Evolutionary conservation across 805 yeast species (phyloP).

Genomic region (Kuraishia capsulata): DNA sequence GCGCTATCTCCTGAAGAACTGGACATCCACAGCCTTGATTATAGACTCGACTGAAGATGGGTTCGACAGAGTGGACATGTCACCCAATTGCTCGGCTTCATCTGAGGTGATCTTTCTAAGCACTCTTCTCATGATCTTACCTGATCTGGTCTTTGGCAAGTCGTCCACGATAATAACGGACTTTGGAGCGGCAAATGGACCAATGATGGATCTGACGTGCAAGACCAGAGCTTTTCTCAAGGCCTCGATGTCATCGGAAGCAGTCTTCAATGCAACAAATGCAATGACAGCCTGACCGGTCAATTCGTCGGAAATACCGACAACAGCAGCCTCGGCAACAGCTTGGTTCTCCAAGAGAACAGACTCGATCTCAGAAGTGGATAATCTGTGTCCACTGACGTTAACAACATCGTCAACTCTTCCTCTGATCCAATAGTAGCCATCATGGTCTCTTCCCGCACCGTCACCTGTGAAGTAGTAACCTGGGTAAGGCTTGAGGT

Average conservation of each 20-base stretch:
- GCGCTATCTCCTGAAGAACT: slow-evolving; percentile 24
- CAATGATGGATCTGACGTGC: slow-evolving; percentile 87
- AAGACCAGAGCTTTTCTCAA: slow-evolving; percentile 68
- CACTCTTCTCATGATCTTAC: slow-evolving; percentile 97
- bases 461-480: slow-evolving; percentile 97
- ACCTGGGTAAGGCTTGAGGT: slow-evolving; percentile 87
- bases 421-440: slow-evolving; percentile 96
- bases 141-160: slow-evolving; percentile 96
- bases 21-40: slow-evolving; percentile 53
- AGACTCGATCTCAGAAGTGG: slow-evolving; percentile 98
- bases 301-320: slow-evolving; percentile 88
- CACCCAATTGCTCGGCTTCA: slow-evolving; percentile 91
- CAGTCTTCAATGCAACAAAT: slow-evolving; percentile 70
- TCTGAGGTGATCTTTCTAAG: slow-evolving; percentile 87
- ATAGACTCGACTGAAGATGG: slow-evolving; percentile 76
- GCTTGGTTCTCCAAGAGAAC: slow-evolving; percentile 70
- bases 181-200: slow-evolving; percentile 95
- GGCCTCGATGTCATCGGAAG: slow-evolving; percentile 38
- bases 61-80: slow-evolving; percentile 79
- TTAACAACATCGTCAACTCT: slow-evolving; percentile 98
- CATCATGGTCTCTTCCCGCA: slow-evolving; percentile 95
- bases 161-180: slow-evolving; percentile 72
- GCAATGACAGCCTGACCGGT: slow-evolving; percentile 98
- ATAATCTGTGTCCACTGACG: slow-evolving; percentile 93
- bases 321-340: slow-evolving; percentile 95